Evolutionary conservation across 805 yeast species (phyloP).

Genomic region (Candida pseudoglaebosa): DNA sequence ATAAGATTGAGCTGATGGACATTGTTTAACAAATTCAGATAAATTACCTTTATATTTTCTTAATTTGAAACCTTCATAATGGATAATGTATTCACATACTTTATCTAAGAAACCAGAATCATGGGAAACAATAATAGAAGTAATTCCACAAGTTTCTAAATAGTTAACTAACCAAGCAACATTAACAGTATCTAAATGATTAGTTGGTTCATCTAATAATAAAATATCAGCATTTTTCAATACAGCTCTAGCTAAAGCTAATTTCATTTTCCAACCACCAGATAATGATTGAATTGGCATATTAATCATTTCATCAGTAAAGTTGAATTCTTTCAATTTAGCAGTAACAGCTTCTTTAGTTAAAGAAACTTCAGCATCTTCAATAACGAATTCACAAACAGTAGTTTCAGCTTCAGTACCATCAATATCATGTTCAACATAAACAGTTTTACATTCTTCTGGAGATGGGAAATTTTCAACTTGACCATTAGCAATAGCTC

Average conservation of each 20-base stretch:
- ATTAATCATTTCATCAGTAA: constrained; percentile 87
- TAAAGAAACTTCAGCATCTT: constrained; percentile 71
- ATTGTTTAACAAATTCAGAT: constrained; percentile 96
- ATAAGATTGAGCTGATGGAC: constrained; percentile 98
- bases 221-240: constrained; percentile 97
- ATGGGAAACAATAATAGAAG: constrained; percentile 98
- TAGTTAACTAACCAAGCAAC: constrained; percentile 99
- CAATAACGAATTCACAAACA: constrained; percentile 86
- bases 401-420: constrained; percentile 96
- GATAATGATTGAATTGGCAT: constrained; percentile 96
- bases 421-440: constrained; percentile 99
- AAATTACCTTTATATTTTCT: constrained; percentile 99
- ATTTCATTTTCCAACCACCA: constrained; percentile 99
- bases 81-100: constrained; percentile 96
- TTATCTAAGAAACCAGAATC: constrained; percentile 99
- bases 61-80: constrained; percentile 99
- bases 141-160: constrained; percentile 97
- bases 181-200: constrained; percentile 99
- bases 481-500: constrained; percentile 96
- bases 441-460: constrained; percentile 98
- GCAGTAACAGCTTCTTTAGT: constrained; percentile 65
- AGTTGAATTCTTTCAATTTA: constrained; percentile 85
- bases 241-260: constrained; percentile 99
- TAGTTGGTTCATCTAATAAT: constrained; percentile 98
- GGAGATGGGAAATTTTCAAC: constrained; percentile 99